These are phyloP conservation scores for Tilletia indica DNA, from an alignment of 1,284 basidiomycete genomes.

Conservation along the genomic window DNA sequence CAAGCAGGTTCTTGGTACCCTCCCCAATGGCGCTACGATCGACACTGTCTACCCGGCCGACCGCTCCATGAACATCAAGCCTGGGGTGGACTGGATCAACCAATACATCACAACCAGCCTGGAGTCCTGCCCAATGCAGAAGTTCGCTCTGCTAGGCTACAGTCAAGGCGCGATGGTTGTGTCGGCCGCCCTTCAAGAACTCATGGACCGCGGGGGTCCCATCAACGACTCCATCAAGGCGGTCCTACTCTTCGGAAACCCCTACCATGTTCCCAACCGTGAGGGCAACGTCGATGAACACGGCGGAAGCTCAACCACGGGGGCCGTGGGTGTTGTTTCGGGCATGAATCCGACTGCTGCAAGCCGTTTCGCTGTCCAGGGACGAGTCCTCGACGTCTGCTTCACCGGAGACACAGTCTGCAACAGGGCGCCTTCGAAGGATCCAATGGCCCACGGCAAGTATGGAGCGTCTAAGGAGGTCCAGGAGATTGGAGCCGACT, in stretches of 20 bases:
- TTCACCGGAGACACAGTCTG: neutral
- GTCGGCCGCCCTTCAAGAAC: neutral
- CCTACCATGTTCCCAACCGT: neutral
- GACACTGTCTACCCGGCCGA: constrained; percentile 8
- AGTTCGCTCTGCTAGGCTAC: constrained; percentile 2
- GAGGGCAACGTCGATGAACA: neutral
- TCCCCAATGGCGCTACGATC: neutral
- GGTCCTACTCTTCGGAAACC: neutral
- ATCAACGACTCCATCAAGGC: neutral
- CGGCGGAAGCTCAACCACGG: neutral
- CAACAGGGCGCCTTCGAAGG: neutral
- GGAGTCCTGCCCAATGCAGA: neutral
- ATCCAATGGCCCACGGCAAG: neutral
- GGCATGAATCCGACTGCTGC: neutral
- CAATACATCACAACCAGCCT: neutral
- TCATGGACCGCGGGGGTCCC: neutral
- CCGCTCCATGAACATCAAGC: neutral
- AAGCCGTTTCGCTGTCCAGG: no score
- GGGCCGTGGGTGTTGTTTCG: neutral
- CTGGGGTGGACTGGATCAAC: neutral
- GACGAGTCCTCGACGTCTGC: neutral
- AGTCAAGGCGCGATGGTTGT: neutral
- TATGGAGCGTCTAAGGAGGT: neutral
- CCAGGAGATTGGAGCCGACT: neutral
- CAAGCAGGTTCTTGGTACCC: neutral